Conservation (phyloP, 306 rosid genomes). For the Vachellia collinsii region DNA sequence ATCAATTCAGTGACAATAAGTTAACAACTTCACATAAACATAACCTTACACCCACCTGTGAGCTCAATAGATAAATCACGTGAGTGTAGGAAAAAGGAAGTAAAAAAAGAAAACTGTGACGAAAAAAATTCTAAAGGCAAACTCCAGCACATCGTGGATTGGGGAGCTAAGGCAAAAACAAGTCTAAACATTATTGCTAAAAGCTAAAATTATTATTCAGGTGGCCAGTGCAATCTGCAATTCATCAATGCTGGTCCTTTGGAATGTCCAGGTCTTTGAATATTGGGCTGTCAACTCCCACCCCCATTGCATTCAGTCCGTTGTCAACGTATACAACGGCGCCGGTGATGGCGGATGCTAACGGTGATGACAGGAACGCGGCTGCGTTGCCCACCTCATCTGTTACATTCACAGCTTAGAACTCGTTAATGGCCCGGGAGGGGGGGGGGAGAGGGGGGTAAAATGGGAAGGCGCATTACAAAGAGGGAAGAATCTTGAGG, state of each 20-base stretch:
- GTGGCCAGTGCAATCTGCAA: neutral
- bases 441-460: neutral
- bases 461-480: neutral
- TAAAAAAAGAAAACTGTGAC: neutral
- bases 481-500: constrained; percentile 21
- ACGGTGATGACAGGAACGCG: constrained; percentile 79
- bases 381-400: constrained; percentile 89
- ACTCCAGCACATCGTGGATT: neutral
- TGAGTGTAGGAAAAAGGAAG: too few relatives aligned
- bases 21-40: neutral
- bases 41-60: neutral
- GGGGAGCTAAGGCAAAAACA: neutral
- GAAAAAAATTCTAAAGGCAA: neutral
- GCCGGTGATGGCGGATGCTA: constrained; percentile 92
- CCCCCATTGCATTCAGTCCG: constrained; percentile 93
- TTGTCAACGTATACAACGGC: constrained; percentile 77
- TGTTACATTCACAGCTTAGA: constrained; percentile 44
- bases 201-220: neutral
- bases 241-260: constrained; percentile 32
- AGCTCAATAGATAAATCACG: neutral
- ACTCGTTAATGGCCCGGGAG: neutral
- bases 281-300: constrained; percentile 70
- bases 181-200: constrained; percentile 1
- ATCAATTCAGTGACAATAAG: neutral
- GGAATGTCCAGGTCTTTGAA: constrained; percentile 47